These are phyloP conservation scores for Echinosophora koreensis DNA, from an alignment of 306 rosid genomes.

Conservation along the genomic window DNA sequence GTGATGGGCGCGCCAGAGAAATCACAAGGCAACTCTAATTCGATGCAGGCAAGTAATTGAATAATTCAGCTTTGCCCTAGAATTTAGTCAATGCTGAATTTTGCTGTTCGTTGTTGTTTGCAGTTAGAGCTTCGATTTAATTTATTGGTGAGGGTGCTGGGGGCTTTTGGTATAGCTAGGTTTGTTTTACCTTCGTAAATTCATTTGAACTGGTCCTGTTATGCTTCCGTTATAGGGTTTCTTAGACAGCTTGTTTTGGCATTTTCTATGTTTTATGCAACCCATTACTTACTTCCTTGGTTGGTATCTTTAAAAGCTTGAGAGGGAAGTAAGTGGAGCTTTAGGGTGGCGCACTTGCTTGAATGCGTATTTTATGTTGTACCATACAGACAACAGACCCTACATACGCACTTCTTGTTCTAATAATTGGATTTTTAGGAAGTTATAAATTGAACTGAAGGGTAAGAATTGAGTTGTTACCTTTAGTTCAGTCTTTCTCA, in stretches of 20 bases:
- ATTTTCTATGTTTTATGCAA: background rate
- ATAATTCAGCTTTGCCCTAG: slow-evolving; percentile 52
- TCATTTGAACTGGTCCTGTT: slow-evolving; percentile 24
- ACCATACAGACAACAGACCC: background rate
- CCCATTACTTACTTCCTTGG: background rate
- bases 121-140: slow-evolving; percentile 46
- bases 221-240: background rate
- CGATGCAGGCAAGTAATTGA: slow-evolving; percentile 84
- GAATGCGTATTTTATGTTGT: background rate
- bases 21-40: slow-evolving; percentile 72
- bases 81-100: slow-evolving; percentile 34
- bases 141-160: slow-evolving; percentile 33
- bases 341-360: background rate
- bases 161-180: slow-evolving; percentile 10
- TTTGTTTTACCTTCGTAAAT: slow-evolving; percentile 28
- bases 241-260: slow-evolving; percentile 8
- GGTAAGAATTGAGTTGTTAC: too few species aligned
- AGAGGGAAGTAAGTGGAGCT: background rate
- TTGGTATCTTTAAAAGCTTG: background rate
- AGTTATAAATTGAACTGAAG: slow-evolving; percentile 10
- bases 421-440: background rate
- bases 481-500: too few species aligned
- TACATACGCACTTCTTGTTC: slow-evolving; percentile 11
- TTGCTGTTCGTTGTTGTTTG: slow-evolving; percentile 32
- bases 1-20: slow-evolving; percentile 93